Base-by-base conservation (phyloP, 768 basidiomycete genomes). In the Lactarius akahatsu region DNA sequence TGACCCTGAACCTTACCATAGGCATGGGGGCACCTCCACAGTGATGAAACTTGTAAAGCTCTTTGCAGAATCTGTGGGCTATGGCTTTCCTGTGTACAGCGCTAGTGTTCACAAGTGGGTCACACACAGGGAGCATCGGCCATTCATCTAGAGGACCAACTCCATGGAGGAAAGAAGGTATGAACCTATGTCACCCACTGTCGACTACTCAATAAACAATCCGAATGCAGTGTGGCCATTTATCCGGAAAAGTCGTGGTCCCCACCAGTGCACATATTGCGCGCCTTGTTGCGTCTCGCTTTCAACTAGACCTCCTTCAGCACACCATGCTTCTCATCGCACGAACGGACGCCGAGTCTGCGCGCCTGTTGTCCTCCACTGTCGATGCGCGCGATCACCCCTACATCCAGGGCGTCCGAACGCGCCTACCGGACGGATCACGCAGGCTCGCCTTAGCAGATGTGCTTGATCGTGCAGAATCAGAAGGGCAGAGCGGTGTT, bases 11-110 rank as follows among this genome's bases (percentile, higher is more conserved):
- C 28, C 45, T 38, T 54, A 38, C 45, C 9, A 8, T 56, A 96
- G 94, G 38, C 95, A 96, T 72, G 96, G 96, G 57, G 94, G 94
- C 20, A 81, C 89, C n/a, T 94, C 94, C 23, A 85, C 94, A 16
- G 91, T 96, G 59, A 94, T 98, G 90, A 98, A 97, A 78, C 83
- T 98, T 9, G 86, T 86, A 43, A 98, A 97, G 73, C 81, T 95
- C 26, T 96, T 98, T 72, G 95, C 92, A n/a, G 96, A 97, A 80
- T 90, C 91, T 61, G 89, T 89, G 72, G 75, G 78, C 74, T 18
- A 50, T 75, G 23, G 40, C 15, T 32, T 55, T 16, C 40, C 26
- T 55, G 16, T 41, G 11, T 40, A 38, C 65, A 4, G 28, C 61
- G 63, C 50, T 41, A 57, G 52, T 63, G 43, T 63, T 67, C 54